These are phyloP conservation scores for Ceriops tagal DNA, from an alignment of 345 rosid genomes.

Conservation along the genomic window DNA sequence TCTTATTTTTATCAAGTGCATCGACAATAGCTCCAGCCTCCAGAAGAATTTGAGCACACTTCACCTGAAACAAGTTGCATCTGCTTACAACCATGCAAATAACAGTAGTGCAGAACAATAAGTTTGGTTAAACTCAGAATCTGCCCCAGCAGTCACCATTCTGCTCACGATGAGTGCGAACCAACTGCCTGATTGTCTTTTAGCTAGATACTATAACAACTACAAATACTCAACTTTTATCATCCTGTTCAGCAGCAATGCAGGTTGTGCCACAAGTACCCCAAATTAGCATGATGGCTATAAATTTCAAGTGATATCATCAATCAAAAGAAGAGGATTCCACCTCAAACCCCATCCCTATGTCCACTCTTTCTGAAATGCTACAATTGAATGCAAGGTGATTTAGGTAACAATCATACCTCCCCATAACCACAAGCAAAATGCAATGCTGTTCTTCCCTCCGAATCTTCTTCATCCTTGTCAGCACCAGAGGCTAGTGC, in stretches of 20 bases:
- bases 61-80: slow-evolving; percentile 42
- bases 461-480: slow-evolving; percentile 96
- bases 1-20: slow-evolving; percentile 92
- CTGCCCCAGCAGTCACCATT: neutral
- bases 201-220: no score
- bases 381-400: neutral
- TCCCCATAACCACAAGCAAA: slow-evolving; percentile 99
- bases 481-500: slow-evolving; percentile 84
- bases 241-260: no score
- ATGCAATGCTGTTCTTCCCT: slow-evolving; percentile 97
- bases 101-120: neutral
- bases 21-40: slow-evolving; percentile 90
- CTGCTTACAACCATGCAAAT: neutral
- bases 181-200: no score
- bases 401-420: slow-evolving; percentile 42
- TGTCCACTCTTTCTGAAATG: no score
- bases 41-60: slow-evolving; percentile 81
- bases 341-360: no score
- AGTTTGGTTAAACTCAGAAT: neutral
- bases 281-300: no score
- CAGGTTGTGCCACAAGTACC: no score
- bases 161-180: no score
- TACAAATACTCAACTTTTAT: no score
- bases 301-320: no score
- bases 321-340: no score